Conservation (phyloP, 1,284 basidiomycete genomes). For the Vanrija humicola region DNA sequence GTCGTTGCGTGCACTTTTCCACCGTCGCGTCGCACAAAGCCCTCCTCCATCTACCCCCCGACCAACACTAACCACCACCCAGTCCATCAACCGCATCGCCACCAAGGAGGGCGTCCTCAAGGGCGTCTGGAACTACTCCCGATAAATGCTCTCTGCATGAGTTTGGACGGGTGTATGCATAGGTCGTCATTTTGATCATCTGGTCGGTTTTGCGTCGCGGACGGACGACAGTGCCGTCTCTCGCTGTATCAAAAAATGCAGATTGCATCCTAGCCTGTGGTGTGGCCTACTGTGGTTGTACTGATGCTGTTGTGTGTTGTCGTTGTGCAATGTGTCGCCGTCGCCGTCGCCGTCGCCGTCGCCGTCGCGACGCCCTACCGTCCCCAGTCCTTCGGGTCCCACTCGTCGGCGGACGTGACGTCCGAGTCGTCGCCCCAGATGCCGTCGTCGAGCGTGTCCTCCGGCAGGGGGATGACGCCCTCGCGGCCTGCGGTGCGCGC, state of each 20-base stretch:
- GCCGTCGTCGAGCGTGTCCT: conserved; percentile 22
- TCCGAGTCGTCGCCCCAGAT: conserved; percentile 23
- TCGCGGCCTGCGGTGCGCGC: conserved; percentile 27
- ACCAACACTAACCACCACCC: not conserved
- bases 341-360: not conserved
- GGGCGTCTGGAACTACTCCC: conserved; percentile 49
- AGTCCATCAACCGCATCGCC: conserved; percentile 88
- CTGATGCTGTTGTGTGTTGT: too few species aligned
- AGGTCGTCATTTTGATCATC: conserved; percentile 6
- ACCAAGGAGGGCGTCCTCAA: conserved; percentile 75
- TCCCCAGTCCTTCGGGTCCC: conserved; percentile 37
- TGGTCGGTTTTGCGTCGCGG: too few species aligned
- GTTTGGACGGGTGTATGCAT: conserved; percentile 19
- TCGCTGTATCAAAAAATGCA: too few species aligned
- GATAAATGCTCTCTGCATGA: conserved; percentile 23
- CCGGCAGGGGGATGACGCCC: conserved; percentile 28
- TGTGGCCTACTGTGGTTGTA: too few species aligned
- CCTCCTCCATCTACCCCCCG: too few species aligned
- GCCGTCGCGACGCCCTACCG: conserved; percentile 8
- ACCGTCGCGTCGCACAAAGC: too few species aligned
- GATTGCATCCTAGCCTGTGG: too few species aligned
- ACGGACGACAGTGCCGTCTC: too few species aligned
- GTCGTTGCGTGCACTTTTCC: too few species aligned
- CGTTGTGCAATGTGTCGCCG: not conserved
- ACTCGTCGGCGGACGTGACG: conserved; percentile 29